A percentile compares a stretch with the other conserved stretches of the same genome.
phyloP scores from a whole-genome alignment of 192 early-diverging fungal genomes.

The Linnemannia exigua region DNA sequence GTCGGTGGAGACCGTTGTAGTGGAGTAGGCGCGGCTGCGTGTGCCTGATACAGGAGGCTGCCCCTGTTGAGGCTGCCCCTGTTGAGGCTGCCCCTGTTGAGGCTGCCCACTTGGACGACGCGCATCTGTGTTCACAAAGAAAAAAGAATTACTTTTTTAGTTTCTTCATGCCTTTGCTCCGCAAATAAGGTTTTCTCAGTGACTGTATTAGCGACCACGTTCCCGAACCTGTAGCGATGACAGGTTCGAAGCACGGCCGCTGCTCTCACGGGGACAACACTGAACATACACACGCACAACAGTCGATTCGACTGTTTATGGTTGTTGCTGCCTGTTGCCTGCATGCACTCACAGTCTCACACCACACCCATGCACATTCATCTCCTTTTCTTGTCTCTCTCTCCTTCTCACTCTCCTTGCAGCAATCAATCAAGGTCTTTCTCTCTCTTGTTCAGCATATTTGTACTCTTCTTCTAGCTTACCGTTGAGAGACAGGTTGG shows the following conservation, averaged over 20 bases:
- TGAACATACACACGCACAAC: background rate
- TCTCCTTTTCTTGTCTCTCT: background rate
- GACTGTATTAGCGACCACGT: slow-evolving; percentile 24
- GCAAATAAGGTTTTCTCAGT: background rate
- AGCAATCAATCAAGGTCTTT: background rate
- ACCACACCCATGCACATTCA: background rate
- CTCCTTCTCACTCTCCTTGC: background rate
- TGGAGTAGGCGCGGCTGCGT: slow-evolving; percentile 34
- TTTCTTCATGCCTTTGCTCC: background rate
- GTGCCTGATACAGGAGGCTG: background rate
- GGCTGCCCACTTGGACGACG: slow-evolving; percentile 6
- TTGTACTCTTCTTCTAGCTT: background rate
- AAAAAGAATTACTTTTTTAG: background rate
- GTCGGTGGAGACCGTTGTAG: slow-evolving; percentile 48
- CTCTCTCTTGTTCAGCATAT: background rate
- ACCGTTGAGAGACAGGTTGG: slow-evolving; percentile 48
- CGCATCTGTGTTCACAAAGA: background rate
- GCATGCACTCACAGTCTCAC: no score
- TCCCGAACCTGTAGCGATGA: slow-evolving; percentile 13
- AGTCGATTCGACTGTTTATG: slow-evolving; percentile 3
- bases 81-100: background rate
- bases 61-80: background rate
- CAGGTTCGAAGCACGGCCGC: slow-evolving; percentile 13
- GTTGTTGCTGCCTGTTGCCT: background rate
- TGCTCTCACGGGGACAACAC: background rate